phyloP scores from a whole-genome alignment of 2,329 filamentous ascomycete species.

The Ascochyta fabae region DNA sequence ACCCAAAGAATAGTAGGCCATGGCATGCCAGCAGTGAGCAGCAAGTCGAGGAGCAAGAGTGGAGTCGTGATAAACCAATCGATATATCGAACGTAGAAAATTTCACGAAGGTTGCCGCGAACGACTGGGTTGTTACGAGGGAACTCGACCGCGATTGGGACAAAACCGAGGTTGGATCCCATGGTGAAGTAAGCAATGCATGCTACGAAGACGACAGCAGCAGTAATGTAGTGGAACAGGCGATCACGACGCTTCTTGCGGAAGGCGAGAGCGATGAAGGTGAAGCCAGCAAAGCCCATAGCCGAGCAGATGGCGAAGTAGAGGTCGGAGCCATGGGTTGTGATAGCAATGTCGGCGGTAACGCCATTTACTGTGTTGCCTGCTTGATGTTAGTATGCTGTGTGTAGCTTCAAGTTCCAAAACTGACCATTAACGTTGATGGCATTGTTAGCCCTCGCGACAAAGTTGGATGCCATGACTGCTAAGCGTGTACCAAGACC shows the following conservation, averaged over 20 bases:
- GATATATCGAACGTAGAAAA: slow-evolving; percentile 72
- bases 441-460: slow-evolving; percentile 27
- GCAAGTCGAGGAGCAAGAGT: slow-evolving; percentile 66
- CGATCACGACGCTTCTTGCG: slow-evolving; percentile 63
- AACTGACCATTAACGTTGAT: slow-evolving; percentile 30
- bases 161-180: slow-evolving; percentile 70
- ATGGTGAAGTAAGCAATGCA: slow-evolving; percentile 70
- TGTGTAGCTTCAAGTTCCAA: neutral
- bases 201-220: slow-evolving; percentile 63
- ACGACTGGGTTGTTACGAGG: slow-evolving; percentile 54
- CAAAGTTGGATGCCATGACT: slow-evolving; percentile 8
- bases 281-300: slow-evolving; percentile 63
- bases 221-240: slow-evolving; percentile 70
- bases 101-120: slow-evolving; percentile 62
- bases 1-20: slow-evolving; percentile 69
- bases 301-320: slow-evolving; percentile 67
- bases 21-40: slow-evolving; percentile 69
- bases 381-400: slow-evolving; percentile 15
- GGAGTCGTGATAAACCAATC: slow-evolving; percentile 71
- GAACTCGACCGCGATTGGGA: slow-evolving; percentile 68
- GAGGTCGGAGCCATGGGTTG: slow-evolving; percentile 65
- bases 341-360: slow-evolving; percentile 63
- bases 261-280: slow-evolving; percentile 60
- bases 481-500: neutral
- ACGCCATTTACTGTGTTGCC: slow-evolving; percentile 55